A percentile compares a stretch with the other conserved stretches of the same genome.
These are phyloP conservation scores for Fusarium aywerte DNA, from an alignment of 2,329 filamentous ascomycete species.

Conservation along the genomic window DNA sequence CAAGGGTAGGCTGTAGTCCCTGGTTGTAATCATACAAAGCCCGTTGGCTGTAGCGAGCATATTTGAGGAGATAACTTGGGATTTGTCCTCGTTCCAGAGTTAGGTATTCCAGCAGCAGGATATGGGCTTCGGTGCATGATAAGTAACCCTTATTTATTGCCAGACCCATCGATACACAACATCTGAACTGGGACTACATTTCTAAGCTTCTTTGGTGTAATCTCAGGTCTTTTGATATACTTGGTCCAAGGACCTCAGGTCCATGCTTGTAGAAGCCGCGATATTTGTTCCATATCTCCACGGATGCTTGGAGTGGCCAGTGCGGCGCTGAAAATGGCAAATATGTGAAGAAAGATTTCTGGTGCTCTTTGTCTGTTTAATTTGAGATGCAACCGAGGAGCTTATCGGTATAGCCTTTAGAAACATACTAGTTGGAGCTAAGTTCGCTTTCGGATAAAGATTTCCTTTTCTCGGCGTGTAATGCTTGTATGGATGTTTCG, in stretches of 20 bases:
- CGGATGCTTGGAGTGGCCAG: not conserved
- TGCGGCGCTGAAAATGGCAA: conserved; percentile 4
- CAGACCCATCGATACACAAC: too few relatives aligned
- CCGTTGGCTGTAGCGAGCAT: too few relatives aligned
- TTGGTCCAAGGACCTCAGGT: not conserved
- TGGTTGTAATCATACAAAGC: too few relatives aligned
- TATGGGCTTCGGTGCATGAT: too few relatives aligned
- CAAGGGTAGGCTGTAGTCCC: too few relatives aligned
- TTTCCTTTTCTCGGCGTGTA: not conserved
- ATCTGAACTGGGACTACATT: too few relatives aligned
- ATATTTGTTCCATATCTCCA: not conserved
- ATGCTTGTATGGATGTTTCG: not conserved
- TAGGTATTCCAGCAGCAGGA: too few relatives aligned
- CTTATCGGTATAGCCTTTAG: not conserved
- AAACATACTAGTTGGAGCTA: not conserved
- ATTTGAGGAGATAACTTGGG: too few relatives aligned
- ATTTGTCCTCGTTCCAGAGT: too few relatives aligned
- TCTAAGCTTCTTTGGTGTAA: too few relatives aligned
- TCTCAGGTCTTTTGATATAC: too few relatives aligned
- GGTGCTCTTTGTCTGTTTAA: not conserved
- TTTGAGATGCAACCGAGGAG: not conserved
- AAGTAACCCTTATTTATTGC: too few relatives aligned
- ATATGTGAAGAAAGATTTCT: conserved; percentile 3
- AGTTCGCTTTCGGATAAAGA: not conserved
- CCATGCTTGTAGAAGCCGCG: not conserved